Percentiles rank a stretch among this genome's conserved stretches.
Evolutionary conservation across 106 monocot genomes (phyloP).

Genomic region (Dioscorea zingiberensis): DNA sequence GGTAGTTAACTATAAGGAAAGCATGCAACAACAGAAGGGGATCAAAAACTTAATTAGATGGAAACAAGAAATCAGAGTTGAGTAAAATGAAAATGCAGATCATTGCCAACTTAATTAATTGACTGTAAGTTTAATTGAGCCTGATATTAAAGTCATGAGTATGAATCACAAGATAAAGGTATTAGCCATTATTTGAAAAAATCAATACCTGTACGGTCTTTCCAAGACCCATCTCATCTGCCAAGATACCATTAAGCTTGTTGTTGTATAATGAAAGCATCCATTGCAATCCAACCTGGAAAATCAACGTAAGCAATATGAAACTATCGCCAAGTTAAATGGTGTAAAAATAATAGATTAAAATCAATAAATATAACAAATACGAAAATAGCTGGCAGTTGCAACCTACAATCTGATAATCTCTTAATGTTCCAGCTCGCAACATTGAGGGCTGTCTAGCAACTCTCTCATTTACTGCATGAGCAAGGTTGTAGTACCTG

Average conservation of each 20-base stretch:
- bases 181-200: not conserved
- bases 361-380: no score
- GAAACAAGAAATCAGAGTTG: no score
- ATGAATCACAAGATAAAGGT: no score
- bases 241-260: conserved; percentile 98
- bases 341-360: no score
- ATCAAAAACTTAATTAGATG: no score
- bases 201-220: conserved; percentile 93
- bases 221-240: conserved; percentile 99
- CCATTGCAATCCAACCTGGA: conserved; percentile 95
- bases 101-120: no score
- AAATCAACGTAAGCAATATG: conserved; percentile 3
- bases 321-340: no score
- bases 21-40: no score
- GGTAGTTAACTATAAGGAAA: no score
- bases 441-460: conserved; percentile 86
- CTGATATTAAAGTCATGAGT: no score
- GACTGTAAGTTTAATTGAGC: no score
- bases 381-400: not conserved
- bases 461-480: conserved; percentile 92
- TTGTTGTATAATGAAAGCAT: conserved; percentile 99
- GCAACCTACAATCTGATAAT: conserved; percentile 84
- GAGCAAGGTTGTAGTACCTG: conserved; percentile 96
- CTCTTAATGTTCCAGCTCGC: conserved; percentile 84
- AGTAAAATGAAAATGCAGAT: no score